A percentile compares a stretch with the other conserved stretches of the same genome.
phyloP scores from a whole-genome alignment of 441 rosid species.

The Adansonia gregorii region DNA sequence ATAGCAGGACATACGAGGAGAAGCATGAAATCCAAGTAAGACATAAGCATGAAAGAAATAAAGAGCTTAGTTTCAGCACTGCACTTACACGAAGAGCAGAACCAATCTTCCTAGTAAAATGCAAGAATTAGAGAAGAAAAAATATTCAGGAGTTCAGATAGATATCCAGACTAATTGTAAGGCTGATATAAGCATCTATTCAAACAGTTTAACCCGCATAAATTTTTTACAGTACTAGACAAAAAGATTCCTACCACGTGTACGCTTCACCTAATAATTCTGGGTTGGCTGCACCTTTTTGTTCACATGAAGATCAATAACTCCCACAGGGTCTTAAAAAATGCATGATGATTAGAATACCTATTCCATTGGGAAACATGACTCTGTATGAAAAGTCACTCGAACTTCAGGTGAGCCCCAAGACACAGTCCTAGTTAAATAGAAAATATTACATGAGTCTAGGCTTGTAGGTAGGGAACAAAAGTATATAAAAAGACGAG shows the following conservation, averaged over 20 bases:
- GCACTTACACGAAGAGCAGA: neutral
- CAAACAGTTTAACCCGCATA: neutral
- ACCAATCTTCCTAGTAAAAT: neutral
- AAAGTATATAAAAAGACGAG: neutral
- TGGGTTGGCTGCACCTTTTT: neutral
- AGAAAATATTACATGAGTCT: neutral
- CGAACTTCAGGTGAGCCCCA: neutral
- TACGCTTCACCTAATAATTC: neutral
- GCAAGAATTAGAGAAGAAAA: neutral
- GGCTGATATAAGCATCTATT: neutral
- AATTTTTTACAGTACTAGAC: neutral
- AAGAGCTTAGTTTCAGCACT: neutral
- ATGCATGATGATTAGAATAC: neutral
- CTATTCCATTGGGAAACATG: neutral
- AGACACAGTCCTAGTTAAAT: neutral
- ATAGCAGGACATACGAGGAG: neutral
- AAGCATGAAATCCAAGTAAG: neutral
- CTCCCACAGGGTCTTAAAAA: neutral
- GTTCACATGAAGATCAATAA: neutral
- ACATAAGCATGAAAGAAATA: neutral
- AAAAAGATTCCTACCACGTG: neutral
- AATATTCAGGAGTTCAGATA: too few species aligned
- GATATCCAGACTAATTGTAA: neutral
- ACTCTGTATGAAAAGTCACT: neutral
- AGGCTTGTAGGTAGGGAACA: neutral